Conservation (phyloP, 352 stramenopile species). For the Pythium insidiosum region DNA sequence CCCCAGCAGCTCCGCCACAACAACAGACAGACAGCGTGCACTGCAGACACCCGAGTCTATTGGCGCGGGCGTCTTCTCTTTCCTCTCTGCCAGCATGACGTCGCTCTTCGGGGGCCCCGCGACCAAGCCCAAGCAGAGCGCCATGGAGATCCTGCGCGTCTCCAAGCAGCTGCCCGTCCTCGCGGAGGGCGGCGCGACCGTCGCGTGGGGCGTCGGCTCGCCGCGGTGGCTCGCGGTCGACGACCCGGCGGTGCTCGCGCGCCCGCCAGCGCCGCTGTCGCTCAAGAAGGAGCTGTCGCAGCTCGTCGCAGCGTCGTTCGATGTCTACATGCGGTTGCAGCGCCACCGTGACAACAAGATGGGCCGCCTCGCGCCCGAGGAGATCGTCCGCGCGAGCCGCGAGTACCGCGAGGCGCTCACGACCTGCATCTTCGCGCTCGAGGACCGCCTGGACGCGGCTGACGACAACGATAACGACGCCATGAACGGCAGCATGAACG, state of each 20-base stretch:
- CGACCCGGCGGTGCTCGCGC: constrained; percentile 1
- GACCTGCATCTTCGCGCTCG: constrained; percentile 54
- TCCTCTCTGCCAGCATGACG: too few species aligned
- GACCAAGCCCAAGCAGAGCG: constrained; percentile 11
- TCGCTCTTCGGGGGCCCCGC: constrained; percentile 13
- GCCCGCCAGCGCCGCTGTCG: constrained; percentile 6
- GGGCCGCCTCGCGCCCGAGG: constrained; percentile 13
- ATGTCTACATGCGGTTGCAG: constrained; percentile 35
- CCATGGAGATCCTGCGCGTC: constrained; percentile 37
- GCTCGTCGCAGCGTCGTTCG: constrained; percentile 50
- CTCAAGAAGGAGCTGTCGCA: constrained; percentile 50
- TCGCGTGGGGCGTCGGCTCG: constrained; percentile 44
- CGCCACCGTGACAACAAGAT: constrained; percentile 9
- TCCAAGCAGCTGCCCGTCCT: constrained; percentile 33
- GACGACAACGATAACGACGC: constrained; percentile 11
- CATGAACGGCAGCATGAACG: constrained; percentile 39
- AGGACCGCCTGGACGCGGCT: constrained; percentile 31
- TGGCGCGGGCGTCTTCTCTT: too few species aligned
- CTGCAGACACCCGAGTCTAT: too few species aligned
- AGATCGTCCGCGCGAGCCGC: constrained; percentile 43
- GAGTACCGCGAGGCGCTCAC: constrained; percentile 67
- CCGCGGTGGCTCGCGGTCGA: constrained; percentile 24
- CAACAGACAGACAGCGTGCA: too few species aligned
- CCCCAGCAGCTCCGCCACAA: too few species aligned
- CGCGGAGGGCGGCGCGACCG: constrained; percentile 2